These are phyloP conservation scores for Collybiopsis luxurians DNA, from an alignment of 768 basidiomycete species.

Conservation along the genomic window DNA sequence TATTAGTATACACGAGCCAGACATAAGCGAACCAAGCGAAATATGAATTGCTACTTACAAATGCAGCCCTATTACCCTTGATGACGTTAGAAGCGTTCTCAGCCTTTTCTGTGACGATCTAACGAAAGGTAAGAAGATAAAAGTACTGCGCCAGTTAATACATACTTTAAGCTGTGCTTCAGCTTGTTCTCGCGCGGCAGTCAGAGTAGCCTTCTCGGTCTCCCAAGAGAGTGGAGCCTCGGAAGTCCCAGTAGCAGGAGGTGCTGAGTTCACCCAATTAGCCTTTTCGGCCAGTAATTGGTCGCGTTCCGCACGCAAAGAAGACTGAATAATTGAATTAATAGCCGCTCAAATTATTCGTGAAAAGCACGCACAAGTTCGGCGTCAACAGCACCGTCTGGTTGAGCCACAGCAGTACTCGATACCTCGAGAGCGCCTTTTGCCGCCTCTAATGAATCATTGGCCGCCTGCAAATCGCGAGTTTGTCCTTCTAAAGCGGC, in stretches of 20 bases:
- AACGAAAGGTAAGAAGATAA: slow-evolving; percentile 4
- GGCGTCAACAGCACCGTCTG: slow-evolving; percentile 10
- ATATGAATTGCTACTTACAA: background rate
- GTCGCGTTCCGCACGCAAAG: slow-evolving; percentile 59
- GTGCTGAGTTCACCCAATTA: slow-evolving; percentile 30
- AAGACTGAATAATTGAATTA: slow-evolving; percentile 34
- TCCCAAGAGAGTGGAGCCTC: slow-evolving; percentile 46
- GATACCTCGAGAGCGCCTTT: slow-evolving; percentile 14
- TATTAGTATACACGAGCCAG: background rate
- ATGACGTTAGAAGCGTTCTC: slow-evolving; percentile 43
- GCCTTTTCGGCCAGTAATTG: slow-evolving; percentile 60
- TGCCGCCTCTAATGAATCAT: slow-evolving; percentile 18
- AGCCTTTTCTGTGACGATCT: slow-evolving; percentile 41
- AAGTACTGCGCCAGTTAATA: background rate
- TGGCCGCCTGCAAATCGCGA: slow-evolving; percentile 25
- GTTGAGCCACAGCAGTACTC: slow-evolving; percentile 19
- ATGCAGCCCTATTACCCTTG: slow-evolving; percentile 25
- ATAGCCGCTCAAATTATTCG: background rate
- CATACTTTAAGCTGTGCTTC: slow-evolving; percentile 54
- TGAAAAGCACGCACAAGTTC: slow-evolving; percentile 29
- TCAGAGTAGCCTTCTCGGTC: slow-evolving; percentile 55
- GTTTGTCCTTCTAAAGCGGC: slow-evolving; percentile 34
- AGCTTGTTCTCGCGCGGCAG: slow-evolving; percentile 60
- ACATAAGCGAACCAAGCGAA: background rate
- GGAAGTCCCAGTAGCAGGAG: slow-evolving; percentile 21